Base-by-base conservation (phyloP, 2,329 filamentous ascomycete genomes). In the Tothia fuscella region DNA sequence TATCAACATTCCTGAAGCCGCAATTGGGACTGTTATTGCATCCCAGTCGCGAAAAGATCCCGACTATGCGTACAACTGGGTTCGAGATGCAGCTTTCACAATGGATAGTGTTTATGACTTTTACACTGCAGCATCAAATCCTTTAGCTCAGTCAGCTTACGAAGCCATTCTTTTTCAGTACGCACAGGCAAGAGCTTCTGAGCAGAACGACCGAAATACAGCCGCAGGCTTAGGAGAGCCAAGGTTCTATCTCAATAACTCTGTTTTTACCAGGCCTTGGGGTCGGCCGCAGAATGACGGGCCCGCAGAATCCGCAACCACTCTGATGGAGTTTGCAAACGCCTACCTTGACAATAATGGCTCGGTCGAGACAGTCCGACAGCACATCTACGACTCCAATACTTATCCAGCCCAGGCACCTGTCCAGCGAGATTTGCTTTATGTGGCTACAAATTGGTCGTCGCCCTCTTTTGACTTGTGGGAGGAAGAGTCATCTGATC, bases 391-490 rank as follows among this genome's bases (percentile, higher is more conserved):
- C 44, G 51, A 57, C 31, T 56, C 38, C 12, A 40, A 19, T 5
- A 40, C 25, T 2, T 21, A 46, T 49, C 51, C 60, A 19, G 51
- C 57, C 20, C 48, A 56, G 42, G 59, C 58, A 51, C 50, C 63
- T 24, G 63, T 67, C 43, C 65, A 66, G 46, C 58, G 61, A 0
- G 64, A 67, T 47, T 49, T 67, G 6, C 63, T 66, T 40, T 67
- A 66, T 42, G 57, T 64, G 3, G 57, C 58, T 7, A 56, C 61
- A 29, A 56, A 53, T 48, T 67, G 64, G 64, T 60, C 60, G 24
- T 48, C 58, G 21, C 54, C 52, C 4, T 54, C 61, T 5, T 67
- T 66, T 41, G 64, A 67, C 45, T 51, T 66, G 1, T 66, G 64
- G 64, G 64, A 66, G 41, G 64, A 67, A 47, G 57, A 63, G 10